Evolutionary conservation across 1,284 basidiomycete genomes (phyloP).

Genomic region (Tetrapyrgos nigripes): DNA sequence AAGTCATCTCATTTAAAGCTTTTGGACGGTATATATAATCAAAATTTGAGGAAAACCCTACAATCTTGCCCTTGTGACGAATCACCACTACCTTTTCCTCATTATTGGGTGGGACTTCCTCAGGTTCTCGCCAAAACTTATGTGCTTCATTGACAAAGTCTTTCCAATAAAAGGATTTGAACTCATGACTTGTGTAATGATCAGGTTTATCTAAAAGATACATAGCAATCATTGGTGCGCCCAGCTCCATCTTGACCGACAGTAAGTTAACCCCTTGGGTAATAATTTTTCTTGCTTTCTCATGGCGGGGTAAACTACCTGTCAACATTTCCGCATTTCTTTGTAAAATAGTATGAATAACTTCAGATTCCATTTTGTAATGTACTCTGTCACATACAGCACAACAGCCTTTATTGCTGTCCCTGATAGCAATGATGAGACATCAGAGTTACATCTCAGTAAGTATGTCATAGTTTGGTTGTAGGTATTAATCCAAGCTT

Average conservation of each 20-base stretch:
- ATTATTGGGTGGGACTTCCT: background rate
- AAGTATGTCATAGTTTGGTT: constrained; percentile 36
- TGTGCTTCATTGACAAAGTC: constrained; percentile 26
- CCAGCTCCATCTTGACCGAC: constrained; percentile 35
- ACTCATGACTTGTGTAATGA: constrained; percentile 37
- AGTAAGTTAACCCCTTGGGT: constrained; percentile 35
- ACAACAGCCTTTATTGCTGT: constrained; percentile 43
- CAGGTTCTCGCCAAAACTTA: constrained; percentile 9
- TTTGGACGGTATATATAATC: constrained; percentile 26
- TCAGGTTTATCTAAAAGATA: constrained; percentile 37
- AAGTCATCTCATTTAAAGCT: background rate
- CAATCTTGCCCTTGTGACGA: constrained; percentile 1
- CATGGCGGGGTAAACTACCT: constrained; percentile 1
- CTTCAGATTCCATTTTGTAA: constrained; percentile 39
- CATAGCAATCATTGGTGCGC: constrained; percentile 35
- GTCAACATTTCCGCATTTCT: constrained; percentile 25
- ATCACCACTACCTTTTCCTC: constrained; percentile 17
- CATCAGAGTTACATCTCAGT: constrained; percentile 41
- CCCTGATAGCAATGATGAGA: constrained; percentile 39
- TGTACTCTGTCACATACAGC: constrained; percentile 45
- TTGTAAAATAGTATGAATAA: constrained; percentile 32
- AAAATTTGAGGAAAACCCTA: constrained; percentile 12
- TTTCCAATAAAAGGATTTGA: constrained; percentile 34
- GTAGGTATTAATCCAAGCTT: constrained; percentile 40
- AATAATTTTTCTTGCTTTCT: constrained; percentile 31